Evolutionary conservation across 495 filamentous ascomycete species (phyloP).

Genomic region (Melanomma pulvis-pyrius): DNA sequence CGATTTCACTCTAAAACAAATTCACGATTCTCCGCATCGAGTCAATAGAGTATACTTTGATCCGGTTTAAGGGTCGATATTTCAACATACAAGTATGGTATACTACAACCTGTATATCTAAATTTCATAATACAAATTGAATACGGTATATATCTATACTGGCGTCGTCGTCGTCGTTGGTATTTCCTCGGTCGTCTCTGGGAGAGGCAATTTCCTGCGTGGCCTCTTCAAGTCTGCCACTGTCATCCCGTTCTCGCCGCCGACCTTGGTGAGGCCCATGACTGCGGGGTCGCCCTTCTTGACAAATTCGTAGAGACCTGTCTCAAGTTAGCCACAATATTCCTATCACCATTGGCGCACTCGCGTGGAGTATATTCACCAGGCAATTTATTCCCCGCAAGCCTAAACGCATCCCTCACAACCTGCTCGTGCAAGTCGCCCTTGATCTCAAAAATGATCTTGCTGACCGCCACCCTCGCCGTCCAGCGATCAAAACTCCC

Average conservation of each 20-base stretch:
- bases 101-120: too few species aligned
- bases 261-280: conserved; percentile 91
- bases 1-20: too few species aligned
- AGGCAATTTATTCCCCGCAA: conserved; percentile 94
- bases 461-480: conserved; percentile 79
- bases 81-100: too few species aligned
- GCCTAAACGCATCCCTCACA: conserved; percentile 86
- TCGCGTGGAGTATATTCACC: conserved; percentile 58
- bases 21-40: too few species aligned
- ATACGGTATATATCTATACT: neutral
- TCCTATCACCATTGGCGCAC: neutral
- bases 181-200: conserved; percentile 27
- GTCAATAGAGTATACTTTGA: too few species aligned
- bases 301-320: conserved; percentile 91
- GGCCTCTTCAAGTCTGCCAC: conserved; percentile 77
- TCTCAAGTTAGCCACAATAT: conserved; percentile 6
- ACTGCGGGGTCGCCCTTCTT: conserved; percentile 88
- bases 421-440: conserved; percentile 93
- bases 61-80: too few species aligned
- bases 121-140: neutral
- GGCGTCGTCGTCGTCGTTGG: conserved; percentile 3
- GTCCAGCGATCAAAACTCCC: conserved; percentile 98
- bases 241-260: conserved; percentile 66
- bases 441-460: conserved; percentile 88
- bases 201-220: conserved; percentile 62